Conservation (phyloP, 306 rosid genomes). For the Ormosia emarginata region DNA sequence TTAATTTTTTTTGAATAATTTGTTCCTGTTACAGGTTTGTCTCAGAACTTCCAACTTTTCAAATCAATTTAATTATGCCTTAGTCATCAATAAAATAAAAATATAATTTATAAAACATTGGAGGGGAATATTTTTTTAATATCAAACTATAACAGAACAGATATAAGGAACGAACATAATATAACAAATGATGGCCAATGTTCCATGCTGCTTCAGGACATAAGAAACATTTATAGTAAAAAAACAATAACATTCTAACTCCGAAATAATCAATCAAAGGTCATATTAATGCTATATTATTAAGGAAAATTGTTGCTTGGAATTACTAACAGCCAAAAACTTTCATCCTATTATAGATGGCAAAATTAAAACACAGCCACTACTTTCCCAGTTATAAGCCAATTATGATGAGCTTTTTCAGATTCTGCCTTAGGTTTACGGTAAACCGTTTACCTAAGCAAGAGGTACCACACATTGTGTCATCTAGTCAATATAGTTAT, state of each 20-base stretch:
- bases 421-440: neutral
- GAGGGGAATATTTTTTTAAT: neutral
- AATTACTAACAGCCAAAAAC: constrained; percentile 5
- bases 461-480: neutral
- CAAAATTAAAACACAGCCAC: neutral
- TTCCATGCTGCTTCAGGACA: constrained; percentile 22
- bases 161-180: constrained; percentile 4
- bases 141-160: neutral
- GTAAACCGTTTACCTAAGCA: neutral
- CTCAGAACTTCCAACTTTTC: constrained; percentile 9
- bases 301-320: neutral
- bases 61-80: neutral
- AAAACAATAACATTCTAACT: neutral
- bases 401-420: neutral
- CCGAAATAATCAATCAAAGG: constrained; percentile 21
- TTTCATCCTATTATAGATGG: neutral
- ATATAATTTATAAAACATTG: neutral
- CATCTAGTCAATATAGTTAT: neutral
- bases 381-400: neutral
- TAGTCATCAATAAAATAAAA: neutral
- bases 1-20: constrained; percentile 8
- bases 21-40: neutral
- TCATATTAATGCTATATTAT: neutral
- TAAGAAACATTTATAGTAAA: neutral
- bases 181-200: neutral